Evolutionary conservation across 73 alveolate genomes (phyloP).

Genomic region (Tetrahymena thermophila): DNA sequence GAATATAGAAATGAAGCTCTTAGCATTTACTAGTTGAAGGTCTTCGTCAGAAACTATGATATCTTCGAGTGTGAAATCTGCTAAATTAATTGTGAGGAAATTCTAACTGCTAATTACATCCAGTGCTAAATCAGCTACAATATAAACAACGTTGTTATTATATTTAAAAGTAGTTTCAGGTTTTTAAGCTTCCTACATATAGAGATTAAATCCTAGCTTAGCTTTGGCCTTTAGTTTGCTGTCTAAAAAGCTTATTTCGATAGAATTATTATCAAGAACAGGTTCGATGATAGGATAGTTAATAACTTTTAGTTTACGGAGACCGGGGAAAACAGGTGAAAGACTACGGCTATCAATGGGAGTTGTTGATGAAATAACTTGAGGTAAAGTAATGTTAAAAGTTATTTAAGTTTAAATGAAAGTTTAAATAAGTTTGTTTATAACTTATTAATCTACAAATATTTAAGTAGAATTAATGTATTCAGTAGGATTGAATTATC

Average conservation of each 20-base stretch:
- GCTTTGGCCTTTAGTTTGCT: background rate
- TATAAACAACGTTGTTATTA: background rate
- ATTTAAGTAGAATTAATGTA: background rate
- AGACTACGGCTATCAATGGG: background rate
- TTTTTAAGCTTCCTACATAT: background rate
- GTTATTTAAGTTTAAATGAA: background rate
- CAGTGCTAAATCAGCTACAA: background rate
- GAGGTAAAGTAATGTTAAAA: background rate
- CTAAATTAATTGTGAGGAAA: background rate
- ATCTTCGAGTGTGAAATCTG: background rate
- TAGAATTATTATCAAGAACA: background rate
- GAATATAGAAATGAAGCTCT: background rate
- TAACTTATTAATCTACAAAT: background rate
- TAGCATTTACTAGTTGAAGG: background rate
- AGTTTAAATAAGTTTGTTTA: background rate
- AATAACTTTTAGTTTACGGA: background rate
- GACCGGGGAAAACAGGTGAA: background rate
- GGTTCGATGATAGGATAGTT: background rate
- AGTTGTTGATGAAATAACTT: background rate
- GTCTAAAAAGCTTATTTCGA: background rate
- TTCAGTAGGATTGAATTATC: background rate
- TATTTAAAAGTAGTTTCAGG: background rate
- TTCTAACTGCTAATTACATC: background rate
- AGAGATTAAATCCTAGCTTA: background rate
- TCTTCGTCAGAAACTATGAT: background rate